phyloP scores from a whole-genome alignment of 2,329 filamentous ascomycete species.

The Ceratocystis colombiana region DNA sequence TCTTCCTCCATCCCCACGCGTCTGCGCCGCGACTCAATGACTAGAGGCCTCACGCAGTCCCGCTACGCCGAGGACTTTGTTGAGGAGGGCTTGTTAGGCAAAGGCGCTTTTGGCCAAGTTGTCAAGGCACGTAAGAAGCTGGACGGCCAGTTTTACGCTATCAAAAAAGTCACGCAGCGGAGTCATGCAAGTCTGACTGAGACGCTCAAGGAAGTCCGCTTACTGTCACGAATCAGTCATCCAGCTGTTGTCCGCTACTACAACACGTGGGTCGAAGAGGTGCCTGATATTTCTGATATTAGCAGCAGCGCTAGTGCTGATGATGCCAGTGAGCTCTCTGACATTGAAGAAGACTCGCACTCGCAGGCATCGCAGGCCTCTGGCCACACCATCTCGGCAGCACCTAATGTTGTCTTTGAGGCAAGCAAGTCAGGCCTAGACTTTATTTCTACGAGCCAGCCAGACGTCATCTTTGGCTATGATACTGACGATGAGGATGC shows the following conservation, averaged over 20 bases:
- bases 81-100: slow-evolving; percentile 78
- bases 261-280: slow-evolving; percentile 84
- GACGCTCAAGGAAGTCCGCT: slow-evolving; percentile 71
- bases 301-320: slow-evolving; percentile 46
- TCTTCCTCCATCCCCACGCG: slow-evolving; percentile 39
- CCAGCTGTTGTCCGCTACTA: slow-evolving; percentile 82
- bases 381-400: slow-evolving; percentile 32
- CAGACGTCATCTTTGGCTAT: slow-evolving; percentile 67
- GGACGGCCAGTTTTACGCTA: slow-evolving; percentile 85
- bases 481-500: slow-evolving; percentile 36
- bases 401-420: slow-evolving; percentile 39
- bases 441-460: slow-evolving; percentile 55
- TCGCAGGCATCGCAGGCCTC: slow-evolving; percentile 2
- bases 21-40: slow-evolving; percentile 53
- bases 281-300: slow-evolving; percentile 34
- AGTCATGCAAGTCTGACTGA: slow-evolving; percentile 64
- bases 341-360: slow-evolving; percentile 32
- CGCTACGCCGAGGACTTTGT: slow-evolving; percentile 84
- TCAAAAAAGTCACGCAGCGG: slow-evolving; percentile 88
- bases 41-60: slow-evolving; percentile 42
- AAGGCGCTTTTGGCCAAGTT: slow-evolving; percentile 91
- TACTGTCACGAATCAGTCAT: slow-evolving; percentile 87
- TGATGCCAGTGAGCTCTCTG: slow-evolving; percentile 39
- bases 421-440: slow-evolving; percentile 67
- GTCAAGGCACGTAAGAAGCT: slow-evolving; percentile 91